phyloP scores from a whole-genome alignment of 305 asterid species.

The Rubia peregrina region DNA sequence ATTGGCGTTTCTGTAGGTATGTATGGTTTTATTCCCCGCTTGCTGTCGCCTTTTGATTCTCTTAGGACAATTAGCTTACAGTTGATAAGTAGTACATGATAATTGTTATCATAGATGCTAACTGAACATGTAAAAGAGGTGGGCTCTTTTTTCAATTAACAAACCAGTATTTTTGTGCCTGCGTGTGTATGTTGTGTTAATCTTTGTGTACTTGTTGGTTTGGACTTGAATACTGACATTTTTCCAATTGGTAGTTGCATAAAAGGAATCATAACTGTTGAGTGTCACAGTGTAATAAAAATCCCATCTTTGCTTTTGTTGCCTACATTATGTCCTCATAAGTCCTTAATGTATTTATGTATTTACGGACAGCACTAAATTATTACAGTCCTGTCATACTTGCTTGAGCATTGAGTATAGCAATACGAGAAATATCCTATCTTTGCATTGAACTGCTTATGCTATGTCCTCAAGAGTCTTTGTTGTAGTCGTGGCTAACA shows the following conservation, averaged over 20 bases:
- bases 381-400: not conserved
- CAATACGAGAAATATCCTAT: not conserved
- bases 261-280: not conserved
- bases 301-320: not conserved
- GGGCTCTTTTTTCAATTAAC: not conserved
- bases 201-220: too few relatives aligned
- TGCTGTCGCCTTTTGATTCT: not conserved
- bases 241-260: not conserved
- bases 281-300: not conserved
- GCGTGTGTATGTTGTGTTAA: not conserved
- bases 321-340: not conserved
- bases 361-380: not conserved
- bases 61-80: not conserved
- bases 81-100: not conserved
- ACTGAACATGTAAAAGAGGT: not conserved
- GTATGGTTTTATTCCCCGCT: slow-evolving; percentile 5
- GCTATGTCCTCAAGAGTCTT: not conserved
- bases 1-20: slow-evolving; percentile 95
- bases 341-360: not conserved
- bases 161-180: not conserved
- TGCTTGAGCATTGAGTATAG: not conserved
- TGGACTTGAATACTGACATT: not conserved
- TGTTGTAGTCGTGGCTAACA: not conserved
- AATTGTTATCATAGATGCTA: not conserved
- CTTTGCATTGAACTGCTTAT: not conserved